Evolutionary conservation across 768 basidiomycete genomes (phyloP).

Genomic region (Cyathus striatus): DNA sequence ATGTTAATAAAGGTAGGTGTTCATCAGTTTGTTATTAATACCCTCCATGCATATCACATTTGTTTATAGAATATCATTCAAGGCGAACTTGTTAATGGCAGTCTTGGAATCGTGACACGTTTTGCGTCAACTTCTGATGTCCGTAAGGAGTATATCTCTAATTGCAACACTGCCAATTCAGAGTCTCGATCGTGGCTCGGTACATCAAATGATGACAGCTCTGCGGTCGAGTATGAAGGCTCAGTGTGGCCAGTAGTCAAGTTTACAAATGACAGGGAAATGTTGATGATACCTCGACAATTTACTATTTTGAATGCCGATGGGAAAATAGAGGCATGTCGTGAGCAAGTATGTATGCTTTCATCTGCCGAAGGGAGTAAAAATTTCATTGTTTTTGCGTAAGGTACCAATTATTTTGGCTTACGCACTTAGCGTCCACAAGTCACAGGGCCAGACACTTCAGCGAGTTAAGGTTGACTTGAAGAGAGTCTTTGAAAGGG

Average conservation of each 20-base stretch:
- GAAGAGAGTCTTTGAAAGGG: conserved; percentile 70
- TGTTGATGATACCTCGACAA: conserved; percentile 48
- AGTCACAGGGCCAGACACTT: conserved; percentile 87
- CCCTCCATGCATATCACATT: not conserved
- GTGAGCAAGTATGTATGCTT: conserved; percentile 43
- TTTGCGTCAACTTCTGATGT: conserved; percentile 45
- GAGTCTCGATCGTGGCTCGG: no score
- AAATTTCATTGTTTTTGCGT: no score
- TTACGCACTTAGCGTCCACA: conserved; percentile 87
- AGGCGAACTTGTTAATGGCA: conserved; percentile 68
- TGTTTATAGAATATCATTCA: conserved; percentile 55
- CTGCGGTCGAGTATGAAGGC: not conserved
- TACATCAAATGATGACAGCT: no score
- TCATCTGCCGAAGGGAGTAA: not conserved
- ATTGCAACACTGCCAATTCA: no score
- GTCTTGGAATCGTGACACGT: conserved; percentile 48
- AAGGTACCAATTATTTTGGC: conserved; percentile 78
- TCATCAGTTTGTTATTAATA: not conserved
- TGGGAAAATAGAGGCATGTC: conserved; percentile 53
- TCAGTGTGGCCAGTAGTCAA: conserved; percentile 52
- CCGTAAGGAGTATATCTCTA: conserved; percentile 22
- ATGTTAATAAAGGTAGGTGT: conserved; percentile 68
- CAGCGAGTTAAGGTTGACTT: conserved; percentile 81
- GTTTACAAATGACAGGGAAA: conserved; percentile 43
- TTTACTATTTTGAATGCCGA: conserved; percentile 62